Evolutionary conservation across 73 alveolate species (phyloP).

Genomic region (Tetrahymena elliotti): DNA sequence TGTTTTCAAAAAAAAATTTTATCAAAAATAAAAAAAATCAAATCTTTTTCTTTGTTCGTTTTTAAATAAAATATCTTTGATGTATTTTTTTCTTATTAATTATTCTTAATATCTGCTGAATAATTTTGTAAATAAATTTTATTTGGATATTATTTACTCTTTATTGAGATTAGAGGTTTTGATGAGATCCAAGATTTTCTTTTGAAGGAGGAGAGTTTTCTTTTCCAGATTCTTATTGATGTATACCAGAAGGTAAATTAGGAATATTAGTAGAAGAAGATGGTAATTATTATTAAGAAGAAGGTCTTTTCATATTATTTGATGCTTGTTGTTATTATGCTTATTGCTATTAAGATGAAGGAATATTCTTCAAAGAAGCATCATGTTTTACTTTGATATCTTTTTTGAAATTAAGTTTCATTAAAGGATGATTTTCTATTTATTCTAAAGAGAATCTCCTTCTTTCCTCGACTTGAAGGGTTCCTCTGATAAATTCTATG

Average conservation of each 20-base stretch:
- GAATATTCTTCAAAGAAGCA: slow-evolving; percentile 1
- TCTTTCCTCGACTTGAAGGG: slow-evolving; percentile 30
- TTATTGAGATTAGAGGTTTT: not conserved
- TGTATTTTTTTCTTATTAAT: too few relatives aligned
- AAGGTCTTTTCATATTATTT: not conserved
- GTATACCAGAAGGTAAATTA: not conserved
- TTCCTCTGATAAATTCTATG: slow-evolving; percentile 17
- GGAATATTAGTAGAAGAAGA: not conserved
- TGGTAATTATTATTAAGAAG: not conserved
- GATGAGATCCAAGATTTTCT: not conserved
- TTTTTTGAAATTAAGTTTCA: slow-evolving; percentile 3
- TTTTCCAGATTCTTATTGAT: not conserved
- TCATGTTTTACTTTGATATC: not conserved
- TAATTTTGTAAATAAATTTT: not conserved
- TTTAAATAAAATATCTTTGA: too few relatives aligned
- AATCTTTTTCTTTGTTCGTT: too few relatives aligned
- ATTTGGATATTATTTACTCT: not conserved
- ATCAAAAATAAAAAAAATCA: too few relatives aligned
- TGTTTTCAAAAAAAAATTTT: too few relatives aligned
- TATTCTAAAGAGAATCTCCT: slow-evolving; percentile 23
- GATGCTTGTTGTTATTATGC: not conserved
- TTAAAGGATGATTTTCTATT: slow-evolving; percentile 23
- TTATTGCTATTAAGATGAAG: not conserved
- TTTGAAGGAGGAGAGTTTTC: not conserved
- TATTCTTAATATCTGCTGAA: not conserved